Evolutionary conservation across 2,329 filamentous ascomycete genomes (phyloP).

Genomic region (Endocalyx cinctus): DNA sequence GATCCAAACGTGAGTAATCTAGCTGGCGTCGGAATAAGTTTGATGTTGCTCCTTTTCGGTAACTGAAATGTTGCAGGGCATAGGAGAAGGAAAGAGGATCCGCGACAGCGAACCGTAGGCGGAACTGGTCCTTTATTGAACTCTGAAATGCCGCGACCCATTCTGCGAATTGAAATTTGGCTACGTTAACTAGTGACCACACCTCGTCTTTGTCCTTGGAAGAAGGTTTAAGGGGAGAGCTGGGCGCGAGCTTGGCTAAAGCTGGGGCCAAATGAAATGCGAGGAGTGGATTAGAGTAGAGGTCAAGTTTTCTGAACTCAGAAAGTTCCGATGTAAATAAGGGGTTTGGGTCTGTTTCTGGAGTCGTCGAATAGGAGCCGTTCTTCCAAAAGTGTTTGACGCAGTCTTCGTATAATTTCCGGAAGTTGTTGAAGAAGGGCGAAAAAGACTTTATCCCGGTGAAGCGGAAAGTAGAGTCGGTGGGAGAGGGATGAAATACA

Average conservation of each 20-base stretch:
- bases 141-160: constrained; percentile 40
- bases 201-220: constrained; percentile 10
- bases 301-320: constrained; percentile 36
- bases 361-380: constrained; percentile 21
- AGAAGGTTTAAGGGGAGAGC: constrained; percentile 37
- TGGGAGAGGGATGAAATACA: no score
- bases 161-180: constrained; percentile 39
- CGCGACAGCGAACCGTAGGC: constrained; percentile 40
- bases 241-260: constrained; percentile 31
- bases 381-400: constrained; percentile 31
- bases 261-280: constrained; percentile 54
- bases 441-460: constrained; percentile 33
- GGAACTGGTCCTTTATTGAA: constrained; percentile 21
- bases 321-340: constrained; percentile 35
- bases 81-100: constrained; percentile 50
- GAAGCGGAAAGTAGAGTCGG: constrained; percentile 8
- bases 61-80: constrained; percentile 37
- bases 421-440: no score
- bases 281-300: constrained; percentile 45
- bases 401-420: no score
- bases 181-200: constrained; percentile 27
- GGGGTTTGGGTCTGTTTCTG: constrained; percentile 37
- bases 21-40: constrained; percentile 39
- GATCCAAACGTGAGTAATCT: constrained; percentile 32
- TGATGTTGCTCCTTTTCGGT: constrained; percentile 27